Evolutionary conservation across 2,329 filamentous ascomycete genomes (phyloP), one percentile per base, ranked within the genome.

Genomic region (Trichoderma gracile): DNA sequence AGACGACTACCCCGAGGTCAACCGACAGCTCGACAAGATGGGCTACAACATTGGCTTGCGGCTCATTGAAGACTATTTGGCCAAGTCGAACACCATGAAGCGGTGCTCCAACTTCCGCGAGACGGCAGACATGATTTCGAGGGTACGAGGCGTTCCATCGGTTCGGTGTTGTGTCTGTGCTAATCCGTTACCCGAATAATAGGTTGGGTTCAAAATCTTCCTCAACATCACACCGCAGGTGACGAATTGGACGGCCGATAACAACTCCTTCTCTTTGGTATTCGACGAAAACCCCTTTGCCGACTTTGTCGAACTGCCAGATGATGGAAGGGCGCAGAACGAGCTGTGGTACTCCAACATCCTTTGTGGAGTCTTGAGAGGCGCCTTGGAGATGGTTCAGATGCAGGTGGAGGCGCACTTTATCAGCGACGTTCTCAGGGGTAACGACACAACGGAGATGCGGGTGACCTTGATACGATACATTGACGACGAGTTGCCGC

Each of bases 141-240:
- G 94, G 83, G 93, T 94, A 76, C 19, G 70, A 15, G 17, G 9
- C 12, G 15, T 23, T 10, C 60, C 15, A 27, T 33, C 3, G 8
- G 45, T 9, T 9, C 7, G 23, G 9, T 17, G 14, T 38, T 19
- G n/a, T n/a, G 14, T 45, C 17, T 4, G 38, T 38, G 50, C 72
- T 73, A 63, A 75, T 66, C 30, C n/a, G 64, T 40, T 14, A 63
- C 33, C 56, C 47, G 12, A 33, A 30, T 57, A 58, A 3, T 68
- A 97, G 91, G 90, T 99, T 69, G 95, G 95, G 64, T 99, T 99
- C 81, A 98, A 99, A 80, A 97, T 99, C 69, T 99, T 99, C 77
- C 86, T 99, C 67, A 99, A 99, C 74, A 93, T 97, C 71, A 96
- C 93, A 4, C 95, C 95, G 0, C 90, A 89, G 8, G 89, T 98